Base-by-base conservation (phyloP, 2,329 filamentous ascomycete genomes). In the Gaeumannomyces tritici region DNA sequence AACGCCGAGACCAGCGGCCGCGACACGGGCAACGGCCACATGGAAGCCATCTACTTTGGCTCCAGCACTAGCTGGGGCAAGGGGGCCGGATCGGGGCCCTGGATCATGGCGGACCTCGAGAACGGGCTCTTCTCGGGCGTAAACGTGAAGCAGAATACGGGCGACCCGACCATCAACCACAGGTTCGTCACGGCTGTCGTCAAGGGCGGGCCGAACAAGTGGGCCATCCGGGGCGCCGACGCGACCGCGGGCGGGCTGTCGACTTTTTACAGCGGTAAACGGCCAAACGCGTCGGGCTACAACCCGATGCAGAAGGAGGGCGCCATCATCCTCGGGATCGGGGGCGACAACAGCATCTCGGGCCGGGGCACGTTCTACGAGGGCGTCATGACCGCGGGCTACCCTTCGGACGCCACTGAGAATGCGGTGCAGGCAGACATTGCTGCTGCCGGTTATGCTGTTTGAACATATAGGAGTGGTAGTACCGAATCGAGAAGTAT, bases 101-200 rank as follows among this genome's bases (percentile, higher is more conserved):
- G 86, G 86, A 70, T 89, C 66, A 88, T 89, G 84, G 86, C 85
- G 0, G 86, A 89, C 71, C 78, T 89, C 0, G 86, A 89, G 70
- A 87, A 35, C 65, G 83, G 83, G 4, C 73, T 89, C 2, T 89
- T 88, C 74, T 85, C 85, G 0, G 85, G 85, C 18, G 12, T 61
- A 0, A 77, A 70, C 63, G 29, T 76, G 2, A 70, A 68, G 1
- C 71, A 79, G 61, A 87, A 88, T 69, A 59, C 77, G 1, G 78
- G 63, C 1, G 77, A 86, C 66, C 83, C 82, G 8, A 77, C 81
- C 0, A 74, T 87, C 63, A 74, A 76, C 1, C 72, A 74, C 64
- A 80, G 84, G 0, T 89, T 89, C 70, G 65, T 85, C 60, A 87
- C 80, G 5, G 76, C 83, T 0, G 68, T 79, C 2, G 63, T 87